Evolutionary conservation across 2,329 filamentous ascomycete species (phyloP).

Genomic region (Simplicillium aogashimaense): DNA sequence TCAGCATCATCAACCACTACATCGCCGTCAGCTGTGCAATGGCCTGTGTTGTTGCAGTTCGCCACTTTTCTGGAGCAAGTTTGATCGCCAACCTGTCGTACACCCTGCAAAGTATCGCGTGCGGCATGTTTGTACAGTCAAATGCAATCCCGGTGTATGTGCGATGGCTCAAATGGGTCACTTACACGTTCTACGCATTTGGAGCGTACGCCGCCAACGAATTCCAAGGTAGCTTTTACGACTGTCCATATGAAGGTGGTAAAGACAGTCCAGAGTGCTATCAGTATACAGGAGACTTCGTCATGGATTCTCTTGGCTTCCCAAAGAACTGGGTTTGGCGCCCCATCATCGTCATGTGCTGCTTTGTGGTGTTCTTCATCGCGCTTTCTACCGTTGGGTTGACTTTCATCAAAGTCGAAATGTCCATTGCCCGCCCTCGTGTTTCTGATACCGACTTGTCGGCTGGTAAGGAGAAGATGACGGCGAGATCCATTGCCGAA

Average conservation of each 20-base stretch:
- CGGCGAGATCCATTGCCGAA: slow-evolving; percentile 36
- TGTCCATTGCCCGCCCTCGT: slow-evolving; percentile 57
- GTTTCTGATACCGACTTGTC: slow-evolving; percentile 51
- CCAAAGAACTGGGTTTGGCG: slow-evolving; percentile 56
- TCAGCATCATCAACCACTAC: slow-evolving; percentile 62
- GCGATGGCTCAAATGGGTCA: slow-evolving; percentile 65
- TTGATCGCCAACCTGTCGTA: slow-evolving; percentile 64
- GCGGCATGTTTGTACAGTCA: slow-evolving; percentile 67
- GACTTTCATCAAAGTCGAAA: slow-evolving; percentile 55
- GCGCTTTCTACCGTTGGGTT: slow-evolving; percentile 50
- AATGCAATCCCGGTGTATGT: slow-evolving; percentile 67
- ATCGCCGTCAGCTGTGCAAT: slow-evolving; percentile 64
- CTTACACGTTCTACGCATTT: slow-evolving; percentile 60
- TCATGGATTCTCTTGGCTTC: slow-evolving; percentile 60
- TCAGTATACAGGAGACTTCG: slow-evolving; percentile 58
- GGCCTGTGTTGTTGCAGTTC: slow-evolving; percentile 52
- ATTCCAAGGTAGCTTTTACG: slow-evolving; percentile 62
- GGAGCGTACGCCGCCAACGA: slow-evolving; percentile 64
- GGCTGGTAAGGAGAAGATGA: slow-evolving; percentile 62
- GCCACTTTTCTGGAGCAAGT: slow-evolving; percentile 61
- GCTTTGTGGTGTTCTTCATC: slow-evolving; percentile 56
- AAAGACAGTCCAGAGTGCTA: slow-evolving; percentile 53
- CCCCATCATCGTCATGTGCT: slow-evolving; percentile 53
- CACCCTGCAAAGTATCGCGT: slow-evolving; percentile 64
- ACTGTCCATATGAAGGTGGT: slow-evolving; percentile 57